Conservation (phyloP, 306 rosid genomes). For the Inga leiocalycina region DNA sequence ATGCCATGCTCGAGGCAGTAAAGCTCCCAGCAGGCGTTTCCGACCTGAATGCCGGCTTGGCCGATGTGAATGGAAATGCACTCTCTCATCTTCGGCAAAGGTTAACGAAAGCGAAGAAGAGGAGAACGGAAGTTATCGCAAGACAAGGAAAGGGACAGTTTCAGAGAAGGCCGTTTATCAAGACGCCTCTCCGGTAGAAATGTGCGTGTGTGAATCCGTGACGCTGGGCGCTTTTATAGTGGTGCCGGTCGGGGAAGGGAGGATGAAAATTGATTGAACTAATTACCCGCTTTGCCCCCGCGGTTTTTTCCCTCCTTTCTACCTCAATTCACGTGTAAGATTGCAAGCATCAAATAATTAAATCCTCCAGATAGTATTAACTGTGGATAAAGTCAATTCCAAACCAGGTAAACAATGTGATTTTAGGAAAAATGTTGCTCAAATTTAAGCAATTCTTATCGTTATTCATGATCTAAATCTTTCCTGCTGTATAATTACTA, state of each 20-base stretch:
- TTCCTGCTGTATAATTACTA: too few relatives aligned
- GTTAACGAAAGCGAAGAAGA: not conserved
- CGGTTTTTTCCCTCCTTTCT: not conserved
- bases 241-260: not conserved
- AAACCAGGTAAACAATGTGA: too few relatives aligned
- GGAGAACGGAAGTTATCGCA: not conserved
- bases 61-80: conserved; percentile 73
- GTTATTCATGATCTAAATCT: too few relatives aligned
- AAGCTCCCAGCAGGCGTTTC: conserved; percentile 75
- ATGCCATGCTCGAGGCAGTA: conserved; percentile 73
- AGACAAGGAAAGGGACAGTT: too few relatives aligned
- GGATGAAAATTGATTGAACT: not conserved
- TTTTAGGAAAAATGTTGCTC: too few relatives aligned
- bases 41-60: conserved; percentile 73
- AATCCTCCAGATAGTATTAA: too few relatives aligned
- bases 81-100: conserved; percentile 50
- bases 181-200: conserved; percentile 49
- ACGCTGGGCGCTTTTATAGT: conserved; percentile 15
- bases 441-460: too few relatives aligned
- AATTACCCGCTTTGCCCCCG: not conserved
- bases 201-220: not conserved
- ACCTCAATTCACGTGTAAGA: too few relatives aligned
- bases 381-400: too few relatives aligned
- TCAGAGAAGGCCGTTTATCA: conserved; percentile 54
- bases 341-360: too few relatives aligned